Base-by-base conservation (phyloP, 805 yeast genomes). In the Candida stauntonica region DNA sequence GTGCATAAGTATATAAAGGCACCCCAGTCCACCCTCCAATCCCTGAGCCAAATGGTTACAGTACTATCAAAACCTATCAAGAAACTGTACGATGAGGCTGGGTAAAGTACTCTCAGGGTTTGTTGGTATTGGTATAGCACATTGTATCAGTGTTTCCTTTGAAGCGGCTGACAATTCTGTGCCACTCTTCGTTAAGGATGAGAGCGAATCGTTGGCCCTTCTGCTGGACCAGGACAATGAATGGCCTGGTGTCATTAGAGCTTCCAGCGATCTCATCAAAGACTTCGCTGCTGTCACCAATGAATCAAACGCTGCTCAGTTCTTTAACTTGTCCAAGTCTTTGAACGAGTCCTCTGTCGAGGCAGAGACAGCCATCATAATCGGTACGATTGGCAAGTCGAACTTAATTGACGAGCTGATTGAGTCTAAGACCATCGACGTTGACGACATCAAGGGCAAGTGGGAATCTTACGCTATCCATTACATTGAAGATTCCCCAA, bases 221-320 rank as follows among this genome's bases (percentile, higher is more conserved):
- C 20, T 39, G n/a, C 14, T 41, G 5, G 41, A 36, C 30, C 12
- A 29, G 5, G 35, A 30, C 8, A 24, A 19, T 17, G 45, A 41
- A 16, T 38, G 42, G 42, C 45, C 45, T 7, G 45, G 45, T 26
- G 45, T 42, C 8, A 18, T 35, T 15, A 31, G 45, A 15, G 45
- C 45, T 20, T 29, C 39, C 20, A 26, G 20, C 11, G 45, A 42
- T 24, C 28, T 42, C 9, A 27, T 35, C 17, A 35, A 29, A n/a
- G 45, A 42, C 26, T 29, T 42, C 29, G 12, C 21, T 4, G 35
- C 30, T 2, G 45, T 42, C 7, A 38, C 42, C 5, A 35, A 35
- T 30, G 5, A 12, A 13, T 26, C 38, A 2, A 19, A 23, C 9
- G 17, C 35, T 7, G 7, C 36, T n/a, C n/a, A n/a, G n/a, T n/a